A percentile compares a stretch with the other conserved stretches of the same genome.
Evolutionary conservation across 176 grass and related monocot genomes (phyloP).

Genomic region (Dendrocalamus sinicus): DNA sequence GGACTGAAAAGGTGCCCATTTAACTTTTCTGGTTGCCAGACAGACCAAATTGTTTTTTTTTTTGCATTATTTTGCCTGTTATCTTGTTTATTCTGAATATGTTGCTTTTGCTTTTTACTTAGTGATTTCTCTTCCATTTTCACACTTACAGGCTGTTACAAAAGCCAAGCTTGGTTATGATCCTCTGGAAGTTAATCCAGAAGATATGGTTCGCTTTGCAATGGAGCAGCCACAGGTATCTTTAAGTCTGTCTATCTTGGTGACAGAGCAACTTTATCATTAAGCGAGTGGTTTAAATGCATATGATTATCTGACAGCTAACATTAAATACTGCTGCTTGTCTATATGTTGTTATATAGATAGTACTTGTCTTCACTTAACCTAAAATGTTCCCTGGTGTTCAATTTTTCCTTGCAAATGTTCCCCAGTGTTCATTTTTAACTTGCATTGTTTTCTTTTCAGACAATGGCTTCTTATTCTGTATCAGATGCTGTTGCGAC

Average conservation of each 20-base stretch:
- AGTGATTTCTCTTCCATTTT: slow-evolving; percentile 43
- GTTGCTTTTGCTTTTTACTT: slow-evolving; percentile 9
- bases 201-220: slow-evolving; percentile 99
- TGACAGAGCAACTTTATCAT: slow-evolving; percentile 2
- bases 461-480: slow-evolving; percentile 99
- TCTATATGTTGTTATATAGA: slow-evolving; percentile 11
- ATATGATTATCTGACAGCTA: slow-evolving; percentile 23
- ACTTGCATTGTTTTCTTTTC: slow-evolving; percentile 46
- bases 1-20: slow-evolving; percentile 7
- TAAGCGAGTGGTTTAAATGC: slow-evolving; percentile 14
- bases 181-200: slow-evolving; percentile 95
- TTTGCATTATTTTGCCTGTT: not conserved
- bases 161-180: slow-evolving; percentile 97
- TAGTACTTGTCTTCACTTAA: slow-evolving; percentile 16
- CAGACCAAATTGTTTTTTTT: not conserved
- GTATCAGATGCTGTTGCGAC: slow-evolving; percentile 99
- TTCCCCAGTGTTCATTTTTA: slow-evolving; percentile 39
- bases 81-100: slow-evolving; percentile 9
- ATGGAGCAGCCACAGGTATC: slow-evolving; percentile 86
- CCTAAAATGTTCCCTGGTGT: slow-evolving; percentile 25
- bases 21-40: slow-evolving; percentile 15
- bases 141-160: slow-evolving; percentile 82
- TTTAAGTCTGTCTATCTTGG: slow-evolving; percentile 14
- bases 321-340: slow-evolving; percentile 22
- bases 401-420: slow-evolving; percentile 41